Evolutionary conservation across 768 basidiomycete genomes (phyloP), one percentile per base, ranked within the genome.

Genomic region (Leccinum truebloodii): DNA sequence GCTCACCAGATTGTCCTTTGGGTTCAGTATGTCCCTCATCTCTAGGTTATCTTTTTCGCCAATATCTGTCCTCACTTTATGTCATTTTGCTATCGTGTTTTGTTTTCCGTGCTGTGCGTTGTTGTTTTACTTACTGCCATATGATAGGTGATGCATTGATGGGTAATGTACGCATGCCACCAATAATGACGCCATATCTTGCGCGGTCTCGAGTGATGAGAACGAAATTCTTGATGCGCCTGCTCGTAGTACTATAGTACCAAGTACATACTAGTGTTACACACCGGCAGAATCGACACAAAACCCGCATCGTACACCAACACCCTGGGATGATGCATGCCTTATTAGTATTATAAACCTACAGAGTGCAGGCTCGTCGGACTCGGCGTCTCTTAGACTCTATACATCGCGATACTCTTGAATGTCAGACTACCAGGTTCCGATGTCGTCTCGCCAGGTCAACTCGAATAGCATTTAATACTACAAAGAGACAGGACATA

Each of bases 361-460:
- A 26, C 26, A 26, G 26, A 26, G 28, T 30, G 30, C 30, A 10
- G n/a, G 44, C 16, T 20, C 44, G 9, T 18, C 41, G 4, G 22
- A 24, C 22, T 24, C 24, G 24, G 26, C 26, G 26, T 28, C 26
- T 28, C n/a, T 20, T 32, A 9, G 32, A 9, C 24, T 35, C 56
- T 74, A 69, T 35, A 90, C 86, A 73, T 96, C 96, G 71, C 86
- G 85, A 74, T 94, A 96, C 26, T 28, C 26, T 94, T 89, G 68
- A 95, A 90, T 6, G 87, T 88, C 50, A 95, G 95, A 35, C 12
- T 28, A 1, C 26, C 26, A 26, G 26, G 5, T 26, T 1, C 26
- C 26, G 92, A 90, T n/a, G 77, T 77, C 59, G 4, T 34, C 7
- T 34, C 16, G 37, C 37, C 39, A 18, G 39, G 8, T 44, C 41